Percentiles rank a stretch among this genome's conserved stretches.
phyloP scores from a whole-genome alignment of 805 yeast genomes.

The Starmerella apicola region DNA sequence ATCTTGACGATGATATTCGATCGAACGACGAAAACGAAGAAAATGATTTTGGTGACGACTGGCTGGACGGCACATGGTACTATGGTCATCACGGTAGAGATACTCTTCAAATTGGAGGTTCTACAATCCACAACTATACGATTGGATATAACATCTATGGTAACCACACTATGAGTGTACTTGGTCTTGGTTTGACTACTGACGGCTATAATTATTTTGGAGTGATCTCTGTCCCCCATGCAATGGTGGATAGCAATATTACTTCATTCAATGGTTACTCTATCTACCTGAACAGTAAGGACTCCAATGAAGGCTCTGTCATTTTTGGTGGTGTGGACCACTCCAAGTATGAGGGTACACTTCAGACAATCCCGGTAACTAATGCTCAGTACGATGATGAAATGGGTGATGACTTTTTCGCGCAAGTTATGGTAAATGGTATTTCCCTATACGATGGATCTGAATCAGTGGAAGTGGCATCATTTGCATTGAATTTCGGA shows the following conservation, averaged over 20 bases:
- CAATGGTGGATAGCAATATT: slow-evolving; percentile 31
- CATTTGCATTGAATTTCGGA: no score
- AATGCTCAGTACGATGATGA: no score
- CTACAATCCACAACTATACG: slow-evolving; percentile 40
- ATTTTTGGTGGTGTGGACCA: slow-evolving; percentile 37
- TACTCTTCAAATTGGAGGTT: slow-evolving; percentile 40
- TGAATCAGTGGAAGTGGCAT: no score
- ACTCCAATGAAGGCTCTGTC: slow-evolving; percentile 28
- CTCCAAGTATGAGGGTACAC: slow-evolving; percentile 31
- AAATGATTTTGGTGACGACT: slow-evolving; percentile 21
- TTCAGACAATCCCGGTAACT: slow-evolving; percentile 28
- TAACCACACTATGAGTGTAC: slow-evolving; percentile 48
- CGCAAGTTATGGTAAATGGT: no score
- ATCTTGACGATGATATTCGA: no score
- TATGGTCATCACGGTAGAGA: slow-evolving; percentile 57
- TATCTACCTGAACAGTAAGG: slow-evolving; percentile 32
- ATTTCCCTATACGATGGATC: no score
- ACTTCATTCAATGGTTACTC: slow-evolving; percentile 36
- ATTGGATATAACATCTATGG: slow-evolving; percentile 65
- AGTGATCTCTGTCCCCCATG: slow-evolving; percentile 23
- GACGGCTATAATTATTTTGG: slow-evolving; percentile 10
- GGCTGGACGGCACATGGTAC: slow-evolving; percentile 39
- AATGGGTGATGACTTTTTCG: no score
- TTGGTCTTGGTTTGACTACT: slow-evolving; percentile 31
- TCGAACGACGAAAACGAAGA: slow-evolving; percentile 12